Conservation (phyloP, 768 basidiomycete genomes). For the Kwoniella botswanensis region DNA sequence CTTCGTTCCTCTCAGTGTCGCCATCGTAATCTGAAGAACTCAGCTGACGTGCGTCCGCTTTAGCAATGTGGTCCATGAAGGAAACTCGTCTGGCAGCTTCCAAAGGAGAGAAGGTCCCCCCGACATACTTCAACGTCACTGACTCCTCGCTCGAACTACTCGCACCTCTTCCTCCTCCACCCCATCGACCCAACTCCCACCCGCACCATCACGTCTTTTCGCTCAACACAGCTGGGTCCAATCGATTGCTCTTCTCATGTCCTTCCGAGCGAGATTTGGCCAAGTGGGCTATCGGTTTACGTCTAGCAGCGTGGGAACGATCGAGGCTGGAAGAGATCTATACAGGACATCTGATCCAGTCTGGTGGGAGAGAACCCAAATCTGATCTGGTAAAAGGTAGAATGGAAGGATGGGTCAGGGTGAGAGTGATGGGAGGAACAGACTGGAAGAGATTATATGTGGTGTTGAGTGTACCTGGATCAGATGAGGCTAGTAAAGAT, state of each 20-base stretch:
- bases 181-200: constrained; percentile 53
- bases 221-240: constrained; percentile 91
- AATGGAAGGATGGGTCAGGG: constrained; percentile 89
- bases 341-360: constrained; percentile 86
- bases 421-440: constrained; percentile 93
- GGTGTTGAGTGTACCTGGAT: constrained; percentile 64
- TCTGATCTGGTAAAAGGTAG: constrained; percentile 71
- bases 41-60: not conserved
- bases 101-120: constrained; percentile 58
- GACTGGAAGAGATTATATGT: constrained; percentile 95
- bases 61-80: constrained; percentile 59
- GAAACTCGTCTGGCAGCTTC: constrained; percentile 57
- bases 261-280: constrained; percentile 71
- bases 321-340: constrained; percentile 95
- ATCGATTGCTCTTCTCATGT: constrained; percentile 86
- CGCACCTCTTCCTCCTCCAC: constrained; percentile 57
- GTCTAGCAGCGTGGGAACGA: constrained; percentile 92
- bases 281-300: constrained; percentile 89
- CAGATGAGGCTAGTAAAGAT: constrained; percentile 36
- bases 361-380: constrained; percentile 62
- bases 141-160: constrained; percentile 57
- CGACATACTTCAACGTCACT: constrained; percentile 58
- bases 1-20: too few relatives aligned
- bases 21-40: not conserved
- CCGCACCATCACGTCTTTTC: constrained; percentile 71